phyloP scores from a whole-genome alignment of 2,329 filamentous ascomycete species.

The Eurotiales sp. region DNA sequence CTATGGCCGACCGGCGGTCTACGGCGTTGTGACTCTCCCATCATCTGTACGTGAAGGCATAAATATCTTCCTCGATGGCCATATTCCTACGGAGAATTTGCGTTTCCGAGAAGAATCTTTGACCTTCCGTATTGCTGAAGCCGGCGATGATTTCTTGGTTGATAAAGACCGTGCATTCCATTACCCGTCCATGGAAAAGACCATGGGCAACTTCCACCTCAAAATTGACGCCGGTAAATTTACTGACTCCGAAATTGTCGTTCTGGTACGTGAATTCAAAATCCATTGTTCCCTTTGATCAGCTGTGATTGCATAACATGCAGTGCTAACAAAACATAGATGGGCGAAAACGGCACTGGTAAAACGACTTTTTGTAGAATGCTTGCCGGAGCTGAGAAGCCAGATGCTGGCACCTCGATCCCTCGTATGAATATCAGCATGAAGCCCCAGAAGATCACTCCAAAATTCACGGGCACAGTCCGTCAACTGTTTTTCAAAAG shows the following conservation, averaged over 20 bases:
- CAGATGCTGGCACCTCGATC: slow-evolving; percentile 72
- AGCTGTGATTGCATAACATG: neutral
- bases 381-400: slow-evolving; percentile 88
- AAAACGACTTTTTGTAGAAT: slow-evolving; percentile 99
- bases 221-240: slow-evolving; percentile 78
- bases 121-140: slow-evolving; percentile 90
- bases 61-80: slow-evolving; percentile 98
- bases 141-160: slow-evolving; percentile 78
- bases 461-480: slow-evolving; percentile 95
- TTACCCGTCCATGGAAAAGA: slow-evolving; percentile 92
- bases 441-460: slow-evolving; percentile 99
- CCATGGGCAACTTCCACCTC: slow-evolving; percentile 81
- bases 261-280: slow-evolving; percentile 57
- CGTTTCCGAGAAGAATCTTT: slow-evolving; percentile 96
- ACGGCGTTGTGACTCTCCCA: slow-evolving; percentile 95
- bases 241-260: slow-evolving; percentile 96
- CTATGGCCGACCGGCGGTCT: slow-evolving; percentile 91
- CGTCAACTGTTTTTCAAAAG: slow-evolving; percentile 99
- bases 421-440: slow-evolving; percentile 97
- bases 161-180: slow-evolving; percentile 81
- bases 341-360: slow-evolving; percentile 99
- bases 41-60: slow-evolving; percentile 97
- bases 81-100: slow-evolving; percentile 97
- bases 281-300: neutral
- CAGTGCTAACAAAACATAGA: slow-evolving; percentile 34